phyloP scores from a whole-genome alignment of 2,329 filamentous ascomycete genomes.

The Hirsutella minnesotensis region DNA sequence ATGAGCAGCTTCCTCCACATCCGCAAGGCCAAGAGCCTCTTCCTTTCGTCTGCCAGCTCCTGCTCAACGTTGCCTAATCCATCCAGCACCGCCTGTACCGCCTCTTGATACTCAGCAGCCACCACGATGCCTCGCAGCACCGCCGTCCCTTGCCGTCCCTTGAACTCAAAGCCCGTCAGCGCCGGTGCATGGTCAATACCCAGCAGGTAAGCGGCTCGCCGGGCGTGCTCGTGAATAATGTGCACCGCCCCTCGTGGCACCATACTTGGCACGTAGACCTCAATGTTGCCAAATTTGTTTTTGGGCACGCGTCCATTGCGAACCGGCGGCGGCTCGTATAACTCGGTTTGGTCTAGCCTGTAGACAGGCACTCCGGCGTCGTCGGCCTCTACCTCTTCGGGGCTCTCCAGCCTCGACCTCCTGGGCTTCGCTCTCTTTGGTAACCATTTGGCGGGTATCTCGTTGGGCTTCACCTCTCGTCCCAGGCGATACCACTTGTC shows the following conservation, averaged over 20 bases:
- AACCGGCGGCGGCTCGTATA: constrained; percentile 68
- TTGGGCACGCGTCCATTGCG: constrained; percentile 67
- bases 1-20: constrained; percentile 60
- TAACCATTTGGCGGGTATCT: constrained; percentile 72
- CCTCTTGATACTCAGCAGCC: constrained; percentile 58
- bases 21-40: constrained; percentile 59
- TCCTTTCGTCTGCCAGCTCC: constrained; percentile 54
- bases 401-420: constrained; percentile 3
- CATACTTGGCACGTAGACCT: constrained; percentile 88
- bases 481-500: constrained; percentile 90
- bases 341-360: constrained; percentile 52
- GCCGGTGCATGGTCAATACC: constrained; percentile 82
- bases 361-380: constrained; percentile 44
- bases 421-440: constrained; percentile 30
- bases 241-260: constrained; percentile 72
- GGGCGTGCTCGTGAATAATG: constrained; percentile 46
- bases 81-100: constrained; percentile 55
- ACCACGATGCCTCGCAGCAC: constrained; percentile 70
- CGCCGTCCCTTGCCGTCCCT: constrained; percentile 74
- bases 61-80: constrained; percentile 56
- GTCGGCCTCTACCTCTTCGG: constrained; percentile 16
- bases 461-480: constrained; percentile 62
- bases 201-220: constrained; percentile 61
- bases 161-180: constrained; percentile 81
- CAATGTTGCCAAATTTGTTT: constrained; percentile 89